Base-by-base conservation (phyloP, 257 asterid species). In the Solanum chmielewskii region DNA sequence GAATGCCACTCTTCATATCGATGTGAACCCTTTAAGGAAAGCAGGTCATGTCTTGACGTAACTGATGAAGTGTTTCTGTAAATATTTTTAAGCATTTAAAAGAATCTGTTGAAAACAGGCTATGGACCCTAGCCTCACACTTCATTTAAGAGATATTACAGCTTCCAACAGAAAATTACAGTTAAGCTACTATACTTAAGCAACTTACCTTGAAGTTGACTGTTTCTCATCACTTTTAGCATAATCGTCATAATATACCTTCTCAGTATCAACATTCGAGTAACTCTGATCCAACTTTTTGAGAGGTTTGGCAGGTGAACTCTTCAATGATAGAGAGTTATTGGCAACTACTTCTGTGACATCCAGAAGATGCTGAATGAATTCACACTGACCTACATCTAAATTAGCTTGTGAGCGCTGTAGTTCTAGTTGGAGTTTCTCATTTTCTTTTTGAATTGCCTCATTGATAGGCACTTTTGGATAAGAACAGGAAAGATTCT, bases 331-430 rank as follows among this genome's bases (percentile, higher is more conserved):
- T 85, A 81, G 86, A 85, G 98, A 83, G 85, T 86, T 92, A 86
- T 93, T 92, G 78, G 97, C 96, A 78, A 96, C 95, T 83, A 92
- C 94, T 92, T 96, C 98, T 16, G 99, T 91, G 88, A 96, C 98
- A 75, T 95, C 99, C 83, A 96, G 94, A 88, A 96, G 94, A 91
- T 94, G 97, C 90, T 96, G 99, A 88, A 96, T 96, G 77, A 96
- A 93, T 94, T 96, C 98, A 89, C 99, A 96, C 87, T 96, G 98
- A 83, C 87, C 83, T 83, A 96, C 95, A 87, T 96, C 99, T 85
- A 90, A 88, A 88, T 93, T 91, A 89, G 98, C 93, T 90, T 96
- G 98, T 25, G 99, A 96, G 60, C 91, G 91, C 86, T 95, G 98
- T 90, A 95, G 93, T 92, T 96, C 99, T 87, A 94, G 76, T 21